Base-by-base conservation (phyloP, 768 basidiomycete genomes). In the Inosperma sp. region DNA sequence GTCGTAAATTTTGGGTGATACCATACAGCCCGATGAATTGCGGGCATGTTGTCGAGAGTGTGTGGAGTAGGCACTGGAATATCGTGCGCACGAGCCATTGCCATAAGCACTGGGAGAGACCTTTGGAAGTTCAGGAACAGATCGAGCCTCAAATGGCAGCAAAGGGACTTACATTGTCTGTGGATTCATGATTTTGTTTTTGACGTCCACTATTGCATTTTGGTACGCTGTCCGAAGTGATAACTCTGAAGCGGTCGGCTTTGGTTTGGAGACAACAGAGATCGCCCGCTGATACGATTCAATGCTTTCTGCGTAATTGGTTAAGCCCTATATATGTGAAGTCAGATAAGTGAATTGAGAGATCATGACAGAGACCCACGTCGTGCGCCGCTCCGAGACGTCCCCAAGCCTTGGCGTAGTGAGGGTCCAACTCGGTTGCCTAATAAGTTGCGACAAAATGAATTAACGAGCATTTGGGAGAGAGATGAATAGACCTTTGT, bases 341-440 rank as follows among this genome's bases (percentile, higher is more conserved):
- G 19, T n/a, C 8, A 21, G 17, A 22, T 22, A 22, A 22, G 25
- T 21, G 27, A 30, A 45, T n/a, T 13, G 43, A n/a, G 14, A 42
- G 29, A 26, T 7, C 40, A 42, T 26, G 21, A 21, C 29, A 21
- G 42, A 45, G 30, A 45, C 29, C 6, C 29, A 45, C 43, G 33
- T 45, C 13, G 30, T 45, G 30, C 17, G 30, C 43, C 13, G 29
- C 29, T 31, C 43, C 41, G 34, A 48, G 45, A 22, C 43, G 43
- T 45, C 43, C 43, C 43, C 43, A 45, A 33, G 43, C 43, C 33
- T 45, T 45, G 43, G 43, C 43, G 30, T 45, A 45, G 19, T 45
- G 12, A n/a, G 43, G 43, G 6, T 45, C 43, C 43, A 45, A 45
- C 29, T 45, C 43, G 30, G 43, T 45, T n/a, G 43, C 43, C 43